phyloP scores from a whole-genome alignment of 164 flowering plant species.

The Protea cynaroides region DNA sequence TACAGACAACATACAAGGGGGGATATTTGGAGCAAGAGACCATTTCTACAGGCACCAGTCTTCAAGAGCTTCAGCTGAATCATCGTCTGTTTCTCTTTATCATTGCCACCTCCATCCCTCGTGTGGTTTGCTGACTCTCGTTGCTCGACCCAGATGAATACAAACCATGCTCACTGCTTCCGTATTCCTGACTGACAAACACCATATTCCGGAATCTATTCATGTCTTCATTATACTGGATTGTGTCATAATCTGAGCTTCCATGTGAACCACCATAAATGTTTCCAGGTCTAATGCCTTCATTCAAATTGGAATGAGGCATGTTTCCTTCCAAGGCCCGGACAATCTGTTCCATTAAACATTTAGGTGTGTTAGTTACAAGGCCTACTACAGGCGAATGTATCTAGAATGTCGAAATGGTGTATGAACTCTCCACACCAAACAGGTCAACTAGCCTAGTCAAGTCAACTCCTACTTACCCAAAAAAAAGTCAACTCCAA shows the following conservation, averaged over 20 bases:
- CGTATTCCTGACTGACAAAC: conserved; percentile 51
- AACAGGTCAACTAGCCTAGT: not conserved
- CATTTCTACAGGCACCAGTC: conserved; percentile 14
- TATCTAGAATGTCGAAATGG: too few relatives aligned
- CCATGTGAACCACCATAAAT: conserved; percentile 57
- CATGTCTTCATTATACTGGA: conserved; percentile 79
- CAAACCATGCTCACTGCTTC: conserved; percentile 65
- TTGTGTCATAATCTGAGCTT: conserved; percentile 74
- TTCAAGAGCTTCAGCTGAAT: conserved; percentile 25
- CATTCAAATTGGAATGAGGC: conserved; percentile 66
- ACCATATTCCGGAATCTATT: conserved; percentile 76
- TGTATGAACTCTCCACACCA: conserved; percentile 12
- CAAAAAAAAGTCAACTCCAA: conserved; percentile 49
- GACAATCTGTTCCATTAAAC: conserved; percentile 54
- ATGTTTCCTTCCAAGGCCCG: conserved; percentile 84
- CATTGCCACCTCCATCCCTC: conserved; percentile 61
- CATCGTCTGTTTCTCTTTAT: conserved; percentile 41
- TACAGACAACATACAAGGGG: conserved; percentile 1
- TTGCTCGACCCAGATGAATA: conserved; percentile 78
- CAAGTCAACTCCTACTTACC: conserved; percentile 51
- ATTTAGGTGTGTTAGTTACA: too few relatives aligned
- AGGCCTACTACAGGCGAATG: not conserved
- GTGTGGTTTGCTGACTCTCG: conserved; percentile 26
- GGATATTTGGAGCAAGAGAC: not conserved
- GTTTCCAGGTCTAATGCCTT: conserved; percentile 70